phyloP scores from a whole-genome alignment of 352 stramenopile species.

The Phytophthora pluvialis region DNA sequence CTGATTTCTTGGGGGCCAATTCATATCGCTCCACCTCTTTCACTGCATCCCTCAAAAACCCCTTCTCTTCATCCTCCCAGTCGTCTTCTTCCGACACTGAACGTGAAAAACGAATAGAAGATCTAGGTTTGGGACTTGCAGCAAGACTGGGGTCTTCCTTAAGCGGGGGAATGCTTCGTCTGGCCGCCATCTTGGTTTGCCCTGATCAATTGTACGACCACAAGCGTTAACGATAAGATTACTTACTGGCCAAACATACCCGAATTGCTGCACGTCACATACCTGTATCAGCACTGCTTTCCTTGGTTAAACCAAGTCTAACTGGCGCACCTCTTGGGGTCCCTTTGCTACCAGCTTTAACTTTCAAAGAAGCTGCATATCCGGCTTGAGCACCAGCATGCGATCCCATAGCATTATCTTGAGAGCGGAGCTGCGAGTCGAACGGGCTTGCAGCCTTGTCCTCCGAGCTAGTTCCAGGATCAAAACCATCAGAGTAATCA shows the following conservation, averaged over 20 bases:
- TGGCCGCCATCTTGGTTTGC: slow-evolving; percentile 11
- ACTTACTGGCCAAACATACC: background rate
- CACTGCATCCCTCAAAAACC: slow-evolving; percentile 4
- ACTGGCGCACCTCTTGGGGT: background rate
- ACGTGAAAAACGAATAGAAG: background rate
- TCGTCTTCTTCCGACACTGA: slow-evolving; percentile 12
- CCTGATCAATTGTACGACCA: slow-evolving; percentile 3
- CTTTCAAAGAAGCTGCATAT: background rate
- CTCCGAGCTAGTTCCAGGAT: background rate
- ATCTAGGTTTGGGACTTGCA: slow-evolving; percentile 10
- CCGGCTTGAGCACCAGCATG: background rate
- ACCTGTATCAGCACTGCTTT: slow-evolving; percentile 15
- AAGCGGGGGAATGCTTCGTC: slow-evolving; percentile 16
- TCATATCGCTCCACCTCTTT: background rate
- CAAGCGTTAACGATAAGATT: background rate
- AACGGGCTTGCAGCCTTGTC: background rate
- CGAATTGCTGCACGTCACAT: background rate
- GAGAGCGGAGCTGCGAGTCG: background rate
- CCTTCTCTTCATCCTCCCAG: slow-evolving; percentile 31
- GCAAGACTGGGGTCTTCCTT: slow-evolving; percentile 9
- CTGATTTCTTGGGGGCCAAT: background rate
- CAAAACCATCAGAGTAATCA: slow-evolving; percentile 1
- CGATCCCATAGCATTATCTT: background rate
- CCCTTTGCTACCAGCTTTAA: background rate
- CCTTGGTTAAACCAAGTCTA: background rate